Evolutionary conservation across 441 rosid species (phyloP).

Genomic region (Euphorbia schlechtendalii): DNA sequence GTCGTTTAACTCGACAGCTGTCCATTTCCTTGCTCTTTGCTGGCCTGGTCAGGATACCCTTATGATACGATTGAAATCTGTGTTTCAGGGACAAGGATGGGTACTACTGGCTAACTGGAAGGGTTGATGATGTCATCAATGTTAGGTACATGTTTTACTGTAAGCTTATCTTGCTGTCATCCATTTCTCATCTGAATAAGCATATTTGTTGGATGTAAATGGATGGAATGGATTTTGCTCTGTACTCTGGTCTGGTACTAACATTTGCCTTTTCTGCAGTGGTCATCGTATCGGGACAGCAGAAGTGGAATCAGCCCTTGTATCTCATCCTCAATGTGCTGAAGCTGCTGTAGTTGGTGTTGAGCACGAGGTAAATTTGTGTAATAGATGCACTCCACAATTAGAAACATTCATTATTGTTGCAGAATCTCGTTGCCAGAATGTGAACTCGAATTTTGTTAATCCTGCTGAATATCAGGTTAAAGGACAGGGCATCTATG

Average conservation of each 20-base stretch:
- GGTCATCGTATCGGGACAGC: conserved; percentile 99
- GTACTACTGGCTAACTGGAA: conserved; percentile 95
- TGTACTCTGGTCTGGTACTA: neutral
- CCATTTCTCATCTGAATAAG: neutral
- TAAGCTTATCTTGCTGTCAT: neutral
- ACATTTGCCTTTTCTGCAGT: conserved; percentile 41
- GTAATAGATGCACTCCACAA: neutral
- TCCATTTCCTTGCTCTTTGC: neutral
- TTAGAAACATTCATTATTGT: neutral
- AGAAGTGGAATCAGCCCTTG: conserved; percentile 98
- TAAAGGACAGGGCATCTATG: conserved; percentile 93
- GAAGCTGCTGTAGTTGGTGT: conserved; percentile 97
- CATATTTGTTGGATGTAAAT: neutral
- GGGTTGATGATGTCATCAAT: conserved; percentile 98
- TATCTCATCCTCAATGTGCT: conserved; percentile 85
- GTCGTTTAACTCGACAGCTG: neutral
- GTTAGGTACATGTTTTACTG: conserved; percentile 54
- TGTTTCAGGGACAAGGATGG: conserved; percentile 93
- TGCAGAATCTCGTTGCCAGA: conserved; percentile 2
- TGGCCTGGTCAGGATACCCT: neutral
- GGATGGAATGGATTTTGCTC: conserved; percentile 8
- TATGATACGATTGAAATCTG: conserved; percentile 16
- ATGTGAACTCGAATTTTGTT: conserved; percentile 1
- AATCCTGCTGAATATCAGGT: conserved; percentile 38
- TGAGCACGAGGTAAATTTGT: conserved; percentile 76